Evolutionary conservation across 331 rosid species (phyloP).

Genomic region (Cucumis variabilis): DNA sequence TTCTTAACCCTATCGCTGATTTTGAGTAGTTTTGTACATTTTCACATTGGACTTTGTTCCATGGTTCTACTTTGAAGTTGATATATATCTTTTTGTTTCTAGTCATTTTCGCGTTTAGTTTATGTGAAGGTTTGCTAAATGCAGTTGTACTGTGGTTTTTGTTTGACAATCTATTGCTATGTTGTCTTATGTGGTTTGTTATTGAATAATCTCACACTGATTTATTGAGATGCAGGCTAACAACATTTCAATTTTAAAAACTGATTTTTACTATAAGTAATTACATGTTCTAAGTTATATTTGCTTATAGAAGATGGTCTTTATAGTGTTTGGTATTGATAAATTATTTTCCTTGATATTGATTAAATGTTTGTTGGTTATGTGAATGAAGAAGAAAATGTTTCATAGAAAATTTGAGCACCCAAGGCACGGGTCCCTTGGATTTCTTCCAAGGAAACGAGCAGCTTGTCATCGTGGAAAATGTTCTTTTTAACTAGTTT

Average conservation of each 20-base stretch:
- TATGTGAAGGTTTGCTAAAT: background rate
- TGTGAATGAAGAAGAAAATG: conserved; percentile 44
- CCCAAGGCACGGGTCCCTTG: conserved; percentile 77
- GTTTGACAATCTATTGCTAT: background rate
- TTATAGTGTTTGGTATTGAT: background rate
- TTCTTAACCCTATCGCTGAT: no score
- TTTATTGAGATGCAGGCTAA: no score
- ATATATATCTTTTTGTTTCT: background rate
- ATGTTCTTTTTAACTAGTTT: background rate
- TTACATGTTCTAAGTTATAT: background rate
- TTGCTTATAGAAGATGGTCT: background rate
- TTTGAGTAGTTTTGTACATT: no score
- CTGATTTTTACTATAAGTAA: no score
- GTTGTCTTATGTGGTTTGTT: background rate
- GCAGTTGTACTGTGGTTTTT: background rate
- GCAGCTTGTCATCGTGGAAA: conserved; percentile 36
- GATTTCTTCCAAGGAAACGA: conserved; percentile 74
- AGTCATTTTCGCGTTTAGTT: background rate
- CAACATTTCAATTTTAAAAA: background rate
- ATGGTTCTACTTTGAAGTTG: no score
- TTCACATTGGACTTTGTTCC: no score
- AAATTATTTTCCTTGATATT: background rate
- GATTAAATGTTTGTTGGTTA: background rate
- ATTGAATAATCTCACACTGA: background rate
- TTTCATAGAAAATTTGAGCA: conserved; percentile 84